Evolutionary conservation across 179 eudicot species (phyloP), one percentile per base, ranked within the genome.

Genomic region (Camellia oleifera): DNA sequence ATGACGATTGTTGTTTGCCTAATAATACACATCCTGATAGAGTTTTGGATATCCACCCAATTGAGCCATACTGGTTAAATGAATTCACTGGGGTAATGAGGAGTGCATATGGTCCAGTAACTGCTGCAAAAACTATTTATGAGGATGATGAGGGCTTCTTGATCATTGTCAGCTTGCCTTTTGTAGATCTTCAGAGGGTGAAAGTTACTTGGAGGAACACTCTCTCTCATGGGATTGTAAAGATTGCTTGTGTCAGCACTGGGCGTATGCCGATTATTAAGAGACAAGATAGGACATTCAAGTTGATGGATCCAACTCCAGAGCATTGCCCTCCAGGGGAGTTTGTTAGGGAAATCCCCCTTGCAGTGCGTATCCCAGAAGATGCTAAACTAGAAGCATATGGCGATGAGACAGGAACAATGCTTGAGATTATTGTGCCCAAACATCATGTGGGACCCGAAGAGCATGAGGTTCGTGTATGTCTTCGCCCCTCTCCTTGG

Each of bases 311-410:
- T 83, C 89, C 87, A 68, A 56, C 85, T 14, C 90, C 96, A 0
- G 97, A 93, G 85, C 96, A 87, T 68, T 93, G 97, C 75, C 96
- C 96, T 18, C 89, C 88, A 10, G 97, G 97, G 62, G 97, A 90
- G 26, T 93, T 93, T 72, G 74, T 87, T 32, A 82, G 97, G 76
- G 87, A 91, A 78, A 93, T 93, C 60, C 81, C 91, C 40, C 85
- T 93, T 62, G 88, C 96, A 11, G 77, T 85, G 10, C 80, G 91
- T n/a, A 93, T 93, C 13, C 97, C 97, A 0, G 97, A 93, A 74
- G 96, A 92, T 73, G 96, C 92, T 9, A 88, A 89, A 79, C 85
- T 93, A 23, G 97, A 93, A 85, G 97, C 97, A 1, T 90, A 87
- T 68, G 86, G 87, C 54, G 94, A 93, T 52, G 89, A 87, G 76